A percentile compares a stretch with the other conserved stretches of the same genome.
Evolutionary conservation across 2,329 filamentous ascomycete genomes (phyloP).

Genomic region (Akanthomyces muscarius): DNA sequence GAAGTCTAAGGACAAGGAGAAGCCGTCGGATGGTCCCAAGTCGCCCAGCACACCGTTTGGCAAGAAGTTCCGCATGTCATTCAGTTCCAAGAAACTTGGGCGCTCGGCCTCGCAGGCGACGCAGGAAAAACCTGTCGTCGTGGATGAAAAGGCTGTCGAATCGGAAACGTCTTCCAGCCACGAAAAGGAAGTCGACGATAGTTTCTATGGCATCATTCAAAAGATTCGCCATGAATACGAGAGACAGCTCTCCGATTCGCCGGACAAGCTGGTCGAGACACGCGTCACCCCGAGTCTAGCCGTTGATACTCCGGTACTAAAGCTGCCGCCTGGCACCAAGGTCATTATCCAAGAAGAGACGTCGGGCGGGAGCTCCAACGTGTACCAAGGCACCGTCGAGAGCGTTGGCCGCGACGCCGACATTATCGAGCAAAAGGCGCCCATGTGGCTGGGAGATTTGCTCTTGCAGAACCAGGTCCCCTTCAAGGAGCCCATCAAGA

Average conservation of each 20-base stretch:
- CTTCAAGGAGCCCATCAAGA: slow-evolving; percentile 87
- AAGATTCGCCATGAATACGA: slow-evolving; percentile 71
- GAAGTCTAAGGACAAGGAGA: slow-evolving; percentile 44
- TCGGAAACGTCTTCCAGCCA: slow-evolving; percentile 60
- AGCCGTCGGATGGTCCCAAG: slow-evolving; percentile 51
- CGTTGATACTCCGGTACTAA: slow-evolving; percentile 72
- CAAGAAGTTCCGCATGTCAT: slow-evolving; percentile 82
- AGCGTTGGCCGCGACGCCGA: slow-evolving; percentile 74
- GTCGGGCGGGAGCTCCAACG: slow-evolving; percentile 67
- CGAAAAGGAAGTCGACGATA: slow-evolving; percentile 72
- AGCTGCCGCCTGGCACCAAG: slow-evolving; percentile 63
- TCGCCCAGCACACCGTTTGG: slow-evolving; percentile 63
- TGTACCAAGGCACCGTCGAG: slow-evolving; percentile 86
- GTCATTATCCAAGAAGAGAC: slow-evolving; percentile 69
- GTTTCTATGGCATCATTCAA: slow-evolving; percentile 67
- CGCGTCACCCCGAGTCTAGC: slow-evolving; percentile 65
- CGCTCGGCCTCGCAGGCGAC: slow-evolving; percentile 58
- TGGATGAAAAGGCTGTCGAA: slow-evolving; percentile 73
- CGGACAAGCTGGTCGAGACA: slow-evolving; percentile 54
- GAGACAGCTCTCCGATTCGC: slow-evolving; percentile 55
- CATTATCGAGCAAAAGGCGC: slow-evolving; percentile 77
- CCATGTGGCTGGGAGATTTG: slow-evolving; percentile 89
- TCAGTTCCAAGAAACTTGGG: slow-evolving; percentile 79
- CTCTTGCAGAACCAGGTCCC: slow-evolving; percentile 79
- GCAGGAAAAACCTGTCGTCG: slow-evolving; percentile 65